Evolutionary conservation across 441 rosid species (phyloP), one percentile per base, ranked within the genome.

Genomic region (Pelargonium australe): DNA sequence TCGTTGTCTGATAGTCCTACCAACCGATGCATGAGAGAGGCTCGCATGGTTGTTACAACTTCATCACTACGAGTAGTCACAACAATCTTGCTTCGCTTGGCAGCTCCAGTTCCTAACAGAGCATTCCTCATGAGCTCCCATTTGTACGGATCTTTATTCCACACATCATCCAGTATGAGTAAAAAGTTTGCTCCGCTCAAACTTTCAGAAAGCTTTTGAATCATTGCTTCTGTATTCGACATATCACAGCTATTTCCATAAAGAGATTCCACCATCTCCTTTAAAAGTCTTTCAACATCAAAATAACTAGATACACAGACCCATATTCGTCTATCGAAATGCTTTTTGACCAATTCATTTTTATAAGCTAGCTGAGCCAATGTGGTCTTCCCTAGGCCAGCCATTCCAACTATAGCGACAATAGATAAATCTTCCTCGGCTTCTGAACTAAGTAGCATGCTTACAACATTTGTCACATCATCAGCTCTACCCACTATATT

Each of bases 341-440:
- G 64, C 7, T 11, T 41, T 5, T 17, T 16, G 1, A 47, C 23
- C 20, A 9, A 6, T n/a, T 47, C 65, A 16, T 40, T 12, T 10
- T 65, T 23, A 25, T 41, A 47, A 5, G 67, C 71, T 2, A 37
- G n/a, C 19, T 62, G 51, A 1, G 69, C 78, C 5, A 70, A 17
- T 1, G 67, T 47, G 0, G 78, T 70, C 49, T 75, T 75, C 10
- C 77, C 77, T 12, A 74, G 23, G 1, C 77, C 77, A 0, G 60
- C 68, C 73, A 74, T 69, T 1, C 77, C 77, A 0, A 65, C 77
- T 12, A 74, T 40, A 4, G 69, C 25, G 5, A 73, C 31, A 10
- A 68, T 72, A 11, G 53, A 16, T 28, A 61, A 16, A 73, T 63
- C 44, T 10, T 28, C 66, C 0, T 34, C 66, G n/a, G 64, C 14